Percentiles rank a stretch among this genome's conserved stretches.
phyloP scores from a whole-genome alignment of 2,329 filamentous ascomycete species.

The Aspergillus oerlinghausenensis region DNA sequence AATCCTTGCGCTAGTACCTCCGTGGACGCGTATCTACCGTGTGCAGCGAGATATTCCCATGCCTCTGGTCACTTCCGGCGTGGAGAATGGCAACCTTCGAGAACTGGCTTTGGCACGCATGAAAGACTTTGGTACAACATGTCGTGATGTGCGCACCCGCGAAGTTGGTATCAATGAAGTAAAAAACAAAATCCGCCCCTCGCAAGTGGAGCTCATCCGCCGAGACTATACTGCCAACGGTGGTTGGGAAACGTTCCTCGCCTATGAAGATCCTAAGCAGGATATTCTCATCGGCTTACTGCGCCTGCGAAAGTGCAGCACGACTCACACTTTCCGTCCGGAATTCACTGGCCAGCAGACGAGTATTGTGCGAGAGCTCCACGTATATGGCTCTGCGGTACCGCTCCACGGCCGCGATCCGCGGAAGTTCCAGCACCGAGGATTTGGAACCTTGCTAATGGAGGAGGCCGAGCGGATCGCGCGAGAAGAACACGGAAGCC shows the following conservation, averaged over 20 bases:
- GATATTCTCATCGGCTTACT: slow-evolving; percentile 93
- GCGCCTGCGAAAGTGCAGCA: slow-evolving; percentile 81
- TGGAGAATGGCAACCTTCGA: slow-evolving; percentile 94
- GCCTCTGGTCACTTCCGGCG: slow-evolving; percentile 96
- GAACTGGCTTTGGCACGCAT: slow-evolving; percentile 93
- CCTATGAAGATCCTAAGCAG: slow-evolving; percentile 97
- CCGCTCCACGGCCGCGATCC: slow-evolving; percentile 93
- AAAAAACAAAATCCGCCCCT: slow-evolving; percentile 95
- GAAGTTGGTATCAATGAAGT: slow-evolving; percentile 99
- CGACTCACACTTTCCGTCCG: slow-evolving; percentile 85
- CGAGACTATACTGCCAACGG: slow-evolving; percentile 93
- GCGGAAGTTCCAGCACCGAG: slow-evolving; percentile 96
- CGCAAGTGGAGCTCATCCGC: slow-evolving; percentile 90
- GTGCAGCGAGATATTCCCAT: slow-evolving; percentile 99
- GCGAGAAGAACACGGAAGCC: slow-evolving; percentile 85
- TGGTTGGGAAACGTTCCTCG: slow-evolving; percentile 97
- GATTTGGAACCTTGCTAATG: slow-evolving; percentile 94
- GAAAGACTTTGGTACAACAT: slow-evolving; percentile 98
- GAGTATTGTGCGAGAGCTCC: slow-evolving; percentile 86
- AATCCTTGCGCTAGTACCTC: slow-evolving; percentile 90
- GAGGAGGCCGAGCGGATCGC: slow-evolving; percentile 96
- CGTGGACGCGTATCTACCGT: slow-evolving; percentile 97
- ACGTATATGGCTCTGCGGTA: slow-evolving; percentile 97
- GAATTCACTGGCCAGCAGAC: slow-evolving; percentile 84
- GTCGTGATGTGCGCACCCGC: slow-evolving; percentile 89